Conservation (phyloP, 306 rosid genomes). For the Acacia confusa region DNA sequence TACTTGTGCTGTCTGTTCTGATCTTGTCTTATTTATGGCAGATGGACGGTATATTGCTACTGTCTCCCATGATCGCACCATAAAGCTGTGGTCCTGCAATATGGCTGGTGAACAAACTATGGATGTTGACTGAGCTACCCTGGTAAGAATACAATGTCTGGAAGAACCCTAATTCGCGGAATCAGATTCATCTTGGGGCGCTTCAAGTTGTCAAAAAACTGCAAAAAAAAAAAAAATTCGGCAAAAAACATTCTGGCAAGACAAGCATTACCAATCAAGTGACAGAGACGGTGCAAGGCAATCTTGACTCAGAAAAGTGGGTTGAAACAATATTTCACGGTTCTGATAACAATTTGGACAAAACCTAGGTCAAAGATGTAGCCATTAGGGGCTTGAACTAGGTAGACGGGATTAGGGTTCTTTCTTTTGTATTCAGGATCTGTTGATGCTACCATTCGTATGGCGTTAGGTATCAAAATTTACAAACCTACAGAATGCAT, state of each 20-base stretch:
- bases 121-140: constrained; percentile 54
- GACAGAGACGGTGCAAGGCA: neutral
- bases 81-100: constrained; percentile 79
- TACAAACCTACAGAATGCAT: constrained; percentile 37
- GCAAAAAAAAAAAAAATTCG: too few species aligned
- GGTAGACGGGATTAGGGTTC: constrained; percentile 82
- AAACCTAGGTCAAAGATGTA: constrained; percentile 70
- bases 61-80: constrained; percentile 79
- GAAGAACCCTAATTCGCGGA: constrained; percentile 15
- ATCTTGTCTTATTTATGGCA: constrained; percentile 43
- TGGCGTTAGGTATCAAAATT: constrained; percentile 76
- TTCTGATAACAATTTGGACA: constrained; percentile 68
- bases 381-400: constrained; percentile 60
- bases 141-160: constrained; percentile 8
- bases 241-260: constrained; percentile 2
- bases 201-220: neutral
- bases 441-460: constrained; percentile 81
- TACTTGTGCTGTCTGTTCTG: neutral
- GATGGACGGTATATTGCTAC: constrained; percentile 77
- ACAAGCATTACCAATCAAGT: constrained; percentile 11
- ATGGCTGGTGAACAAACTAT: constrained; percentile 48
- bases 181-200: constrained; percentile 12
- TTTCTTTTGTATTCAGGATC: constrained; percentile 75
- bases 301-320: neutral
- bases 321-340: neutral